Conservation (phyloP, 352 stramenopile genomes). For the Phytophthora sojae region DNA sequence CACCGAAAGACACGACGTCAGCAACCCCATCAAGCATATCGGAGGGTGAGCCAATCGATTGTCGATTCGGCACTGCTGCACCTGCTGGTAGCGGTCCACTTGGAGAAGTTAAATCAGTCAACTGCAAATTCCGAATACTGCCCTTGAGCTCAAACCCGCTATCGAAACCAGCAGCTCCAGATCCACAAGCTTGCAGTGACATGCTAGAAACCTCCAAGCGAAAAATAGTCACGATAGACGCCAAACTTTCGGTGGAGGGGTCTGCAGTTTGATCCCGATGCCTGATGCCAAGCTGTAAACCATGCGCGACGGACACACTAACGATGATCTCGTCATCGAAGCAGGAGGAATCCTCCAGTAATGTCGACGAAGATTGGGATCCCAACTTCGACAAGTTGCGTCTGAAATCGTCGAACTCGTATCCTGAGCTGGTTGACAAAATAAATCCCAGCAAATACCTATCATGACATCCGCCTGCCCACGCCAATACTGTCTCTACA, state of each 20-base stretch:
- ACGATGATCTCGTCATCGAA: slow-evolving; percentile 37
- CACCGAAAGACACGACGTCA: slow-evolving; percentile 55
- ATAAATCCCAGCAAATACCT: slow-evolving; percentile 70
- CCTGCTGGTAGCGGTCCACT: slow-evolving; percentile 37
- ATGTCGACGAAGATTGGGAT: slow-evolving; percentile 37
- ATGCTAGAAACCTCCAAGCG: slow-evolving; percentile 43
- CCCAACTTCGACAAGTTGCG: slow-evolving; percentile 64
- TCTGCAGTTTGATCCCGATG: slow-evolving; percentile 44
- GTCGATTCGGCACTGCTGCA: slow-evolving; percentile 63
- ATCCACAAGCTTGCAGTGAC: slow-evolving; percentile 37
- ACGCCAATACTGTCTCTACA: slow-evolving; percentile 48
- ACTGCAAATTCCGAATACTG: slow-evolving; percentile 71
- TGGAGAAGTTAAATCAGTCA: slow-evolving; percentile 71
- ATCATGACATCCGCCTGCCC: slow-evolving; percentile 49
- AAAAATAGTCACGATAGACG: slow-evolving; percentile 36
- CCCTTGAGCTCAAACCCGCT: slow-evolving; percentile 60
- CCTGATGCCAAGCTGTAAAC: slow-evolving; percentile 49
- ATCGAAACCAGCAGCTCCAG: slow-evolving; percentile 17
- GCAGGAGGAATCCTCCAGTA: slow-evolving; percentile 37
- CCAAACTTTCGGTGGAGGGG: slow-evolving; percentile 13
- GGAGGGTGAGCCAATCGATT: slow-evolving; percentile 74
- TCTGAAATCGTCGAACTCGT: slow-evolving; percentile 60
- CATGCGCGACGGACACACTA: slow-evolving; percentile 38
- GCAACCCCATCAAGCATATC: slow-evolving; percentile 45
- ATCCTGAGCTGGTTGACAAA: slow-evolving; percentile 69